Conservation (phyloP, 2,329 filamentous ascomycete genomes). For the Aaosphaeria pasadenensis region DNA sequence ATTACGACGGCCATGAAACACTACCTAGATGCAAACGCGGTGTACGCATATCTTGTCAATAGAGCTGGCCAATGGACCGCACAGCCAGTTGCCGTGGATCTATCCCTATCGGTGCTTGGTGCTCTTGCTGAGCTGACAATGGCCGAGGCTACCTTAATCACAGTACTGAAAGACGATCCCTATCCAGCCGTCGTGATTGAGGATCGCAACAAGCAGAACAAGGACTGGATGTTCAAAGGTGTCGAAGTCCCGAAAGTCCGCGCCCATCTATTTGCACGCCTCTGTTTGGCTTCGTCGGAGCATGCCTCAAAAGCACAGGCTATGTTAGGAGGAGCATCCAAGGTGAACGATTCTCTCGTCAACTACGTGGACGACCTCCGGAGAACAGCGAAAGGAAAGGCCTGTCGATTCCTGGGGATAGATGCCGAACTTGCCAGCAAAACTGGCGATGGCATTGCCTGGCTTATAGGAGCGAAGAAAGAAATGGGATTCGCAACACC, state of each 20-base stretch:
- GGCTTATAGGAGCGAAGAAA: conserved; percentile 74
- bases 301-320: conserved; percentile 73
- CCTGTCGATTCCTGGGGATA: conserved; percentile 85
- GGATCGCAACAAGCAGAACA: conserved; percentile 76
- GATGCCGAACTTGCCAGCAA: conserved; percentile 81
- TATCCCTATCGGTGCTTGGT: conserved; percentile 42
- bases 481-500: conserved; percentile 64
- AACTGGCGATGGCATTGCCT: conserved; percentile 81
- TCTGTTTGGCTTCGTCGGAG: conserved; percentile 85
- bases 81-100: conserved; percentile 37
- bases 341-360: conserved; percentile 62
- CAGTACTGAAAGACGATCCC: conserved; percentile 90
- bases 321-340: conserved; percentile 43
- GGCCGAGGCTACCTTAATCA: conserved; percentile 85
- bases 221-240: conserved; percentile 94
- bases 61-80: conserved; percentile 46
- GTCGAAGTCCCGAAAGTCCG: conserved; percentile 86
- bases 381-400: conserved; percentile 74
- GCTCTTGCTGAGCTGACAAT: conserved; percentile 62
- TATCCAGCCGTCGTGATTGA: conserved; percentile 82
- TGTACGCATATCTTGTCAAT: conserved; percentile 69
- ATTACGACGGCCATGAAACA: conserved; percentile 73
- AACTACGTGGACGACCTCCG: conserved; percentile 75
- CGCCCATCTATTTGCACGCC: conserved; percentile 79
- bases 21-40: conserved; percentile 72